Base-by-base conservation (phyloP, 1,284 basidiomycete genomes). In the Amylostereum areolatum region DNA sequence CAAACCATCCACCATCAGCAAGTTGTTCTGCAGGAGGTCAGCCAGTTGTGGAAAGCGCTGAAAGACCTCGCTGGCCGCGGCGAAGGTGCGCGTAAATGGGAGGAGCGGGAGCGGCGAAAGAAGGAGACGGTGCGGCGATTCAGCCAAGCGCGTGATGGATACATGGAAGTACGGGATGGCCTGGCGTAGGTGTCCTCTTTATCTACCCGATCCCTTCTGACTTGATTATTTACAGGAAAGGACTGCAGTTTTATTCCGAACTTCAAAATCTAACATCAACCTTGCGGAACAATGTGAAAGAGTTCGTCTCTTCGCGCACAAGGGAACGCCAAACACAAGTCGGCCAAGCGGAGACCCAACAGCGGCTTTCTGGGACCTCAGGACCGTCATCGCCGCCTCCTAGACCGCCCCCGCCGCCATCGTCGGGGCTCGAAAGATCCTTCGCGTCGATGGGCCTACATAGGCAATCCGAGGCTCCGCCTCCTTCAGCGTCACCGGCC, bases 161-260 rank as follows among this genome's bases (percentile, higher is more conserved):
- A 93, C 64, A 85, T 85, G 70, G 92, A 97, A 67, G 86, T 94
- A 34, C 72, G 87, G 9, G 88, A 89, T 57, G 94, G 92, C 3
- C 66, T 97, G 44, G 82, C 80, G 82, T 91, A 64, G 57, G 87
- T 82, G 45, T 49, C 5, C 40, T 49, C 46, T 54, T 43, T 25
- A 31, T 18, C 35, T 18, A 3, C 36, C 51, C 34, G 44, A 34
- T 41, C 40, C 46, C 31, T 49, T 10, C 18, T 18, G 11, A 50
- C 52, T 59, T 39, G 47, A 43, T 29, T 52, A 27, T 34, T 45
- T 43, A 55, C 60, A 91, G 85, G 18, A 95, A 94, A 64, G 96
- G 93, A 0, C 69, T 91, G 3, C 82, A 85, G 44, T 99, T 97
- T 67, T 97, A 98, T 65, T 74, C 73, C 4, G 90, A 95, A 54